Percentiles rank a stretch among this genome's conserved stretches.
Evolutionary conservation across 129 eudicot genomes (phyloP).

Genomic region (Artemisia tridentata): DNA sequence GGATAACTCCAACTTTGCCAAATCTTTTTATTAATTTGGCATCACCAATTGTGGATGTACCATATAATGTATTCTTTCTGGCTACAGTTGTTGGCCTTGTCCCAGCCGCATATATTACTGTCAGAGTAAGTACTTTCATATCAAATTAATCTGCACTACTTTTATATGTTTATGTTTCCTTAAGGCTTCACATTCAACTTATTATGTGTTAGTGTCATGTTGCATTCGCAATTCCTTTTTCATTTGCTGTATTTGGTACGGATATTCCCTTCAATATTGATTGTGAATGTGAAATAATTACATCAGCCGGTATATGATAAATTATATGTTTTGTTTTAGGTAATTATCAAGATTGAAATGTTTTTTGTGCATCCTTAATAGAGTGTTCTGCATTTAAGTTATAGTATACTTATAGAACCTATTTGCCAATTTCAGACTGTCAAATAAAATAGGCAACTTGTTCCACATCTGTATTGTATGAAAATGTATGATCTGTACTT

Average conservation of each 20-base stretch:
- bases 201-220: no score
- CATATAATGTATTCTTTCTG: slow-evolving; percentile 79
- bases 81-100: slow-evolving; percentile 83
- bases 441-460: slow-evolving; percentile 1
- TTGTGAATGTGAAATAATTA: neutral
- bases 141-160: neutral
- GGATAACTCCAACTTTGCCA: slow-evolving; percentile 90
- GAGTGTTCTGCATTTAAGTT: neutral
- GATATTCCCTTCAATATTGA: no score
- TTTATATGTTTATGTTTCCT: neutral
- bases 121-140: slow-evolving; percentile 48
- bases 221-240: neutral
- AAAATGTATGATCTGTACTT: no score
- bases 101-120: slow-evolving; percentile 90
- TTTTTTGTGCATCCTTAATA: neutral
- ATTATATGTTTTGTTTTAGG: neutral
- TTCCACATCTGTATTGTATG: neutral
- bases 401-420: neutral
- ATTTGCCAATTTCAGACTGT: neutral
- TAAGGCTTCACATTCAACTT: no score
- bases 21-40: slow-evolving; percentile 94
- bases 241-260: no score
- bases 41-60: slow-evolving; percentile 92
- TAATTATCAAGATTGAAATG: neutral
- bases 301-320: neutral